Percentiles rank a stretch among this genome's conserved stretches.
These are phyloP conservation scores for Tylopilus felleus DNA, from an alignment of 768 basidiomycete genomes.

Conservation along the genomic window DNA sequence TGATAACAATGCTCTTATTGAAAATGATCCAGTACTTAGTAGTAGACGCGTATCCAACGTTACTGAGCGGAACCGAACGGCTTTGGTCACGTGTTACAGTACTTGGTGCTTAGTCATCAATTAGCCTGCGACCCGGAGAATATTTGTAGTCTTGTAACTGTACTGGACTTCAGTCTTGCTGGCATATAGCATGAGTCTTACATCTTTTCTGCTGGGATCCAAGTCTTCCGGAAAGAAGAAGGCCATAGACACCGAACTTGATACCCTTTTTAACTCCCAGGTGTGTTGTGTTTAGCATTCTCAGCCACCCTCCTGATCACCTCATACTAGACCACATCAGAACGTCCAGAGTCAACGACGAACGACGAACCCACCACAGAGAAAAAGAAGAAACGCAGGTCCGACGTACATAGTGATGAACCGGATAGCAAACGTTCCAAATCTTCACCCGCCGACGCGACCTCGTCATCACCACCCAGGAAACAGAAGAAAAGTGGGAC, in stretches of 20 bases:
- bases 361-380: background rate
- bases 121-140: no score
- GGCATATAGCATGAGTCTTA: slow-evolving; percentile 48
- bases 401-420: slow-evolving; percentile 13
- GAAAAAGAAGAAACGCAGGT: slow-evolving; percentile 15
- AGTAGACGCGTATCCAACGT: no score
- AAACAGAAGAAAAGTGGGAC: slow-evolving; percentile 14
- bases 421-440: slow-evolving; percentile 19
- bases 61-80: no score
- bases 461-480: slow-evolving; percentile 14
- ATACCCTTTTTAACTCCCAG: slow-evolving; percentile 56
- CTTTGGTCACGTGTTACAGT: no score
- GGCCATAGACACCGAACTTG: slow-evolving; percentile 57
- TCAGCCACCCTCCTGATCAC: slow-evolving; percentile 4
- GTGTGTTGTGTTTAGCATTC: slow-evolving; percentile 33
- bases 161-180: no score
- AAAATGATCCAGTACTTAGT: no score
- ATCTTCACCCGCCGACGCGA: slow-evolving; percentile 2
- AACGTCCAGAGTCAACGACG: slow-evolving; percentile 2
- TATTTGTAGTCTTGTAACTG: no score
- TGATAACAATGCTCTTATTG: no score
- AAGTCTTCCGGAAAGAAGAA: slow-evolving; percentile 34
- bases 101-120: slow-evolving; percentile 12
- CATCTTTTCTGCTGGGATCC: slow-evolving; percentile 47
- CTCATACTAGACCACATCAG: slow-evolving; percentile 3